A percentile compares a stretch with the other conserved stretches of the same genome.
Evolutionary conservation across 306 rosid genomes (phyloP).

Genomic region (Vigna trinervia): DNA sequence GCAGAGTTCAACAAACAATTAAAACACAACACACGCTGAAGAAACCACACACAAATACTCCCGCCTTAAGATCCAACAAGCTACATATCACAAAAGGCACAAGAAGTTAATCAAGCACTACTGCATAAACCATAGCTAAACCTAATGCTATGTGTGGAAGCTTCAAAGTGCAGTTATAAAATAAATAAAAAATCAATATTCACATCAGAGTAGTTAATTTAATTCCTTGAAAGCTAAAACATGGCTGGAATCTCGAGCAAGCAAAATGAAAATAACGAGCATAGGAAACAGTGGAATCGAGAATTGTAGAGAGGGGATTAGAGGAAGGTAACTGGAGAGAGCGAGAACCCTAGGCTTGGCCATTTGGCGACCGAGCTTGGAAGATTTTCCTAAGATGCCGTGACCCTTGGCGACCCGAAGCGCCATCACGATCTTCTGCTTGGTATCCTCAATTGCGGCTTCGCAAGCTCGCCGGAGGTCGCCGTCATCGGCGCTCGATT

Average conservation of each 20-base stretch:
- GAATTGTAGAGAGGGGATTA: background rate
- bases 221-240: slow-evolving; percentile 27
- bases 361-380: slow-evolving; percentile 92
- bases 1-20: slow-evolving; percentile 24
- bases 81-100: slow-evolving; percentile 19
- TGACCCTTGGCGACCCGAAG: slow-evolving; percentile 87
- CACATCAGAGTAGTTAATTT: slow-evolving; percentile 38
- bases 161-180: background rate
- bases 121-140: background rate
- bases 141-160: background rate
- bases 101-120: background rate
- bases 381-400: slow-evolving; percentile 76
- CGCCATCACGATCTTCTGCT: slow-evolving; percentile 79
- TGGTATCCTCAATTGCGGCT: slow-evolving; percentile 84
- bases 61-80: slow-evolving; percentile 9
- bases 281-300: background rate
- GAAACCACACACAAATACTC: slow-evolving; percentile 7
- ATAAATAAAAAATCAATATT: background rate
- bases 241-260: slow-evolving; percentile 1
- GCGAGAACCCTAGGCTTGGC: slow-evolving; percentile 99
- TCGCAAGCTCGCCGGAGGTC: slow-evolving; percentile 97
- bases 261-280: slow-evolving; percentile 17
- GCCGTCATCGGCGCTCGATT: slow-evolving; percentile 87
- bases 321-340: slow-evolving; percentile 73
- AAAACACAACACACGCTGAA: slow-evolving; percentile 8